Conservation (phyloP, 495 filamentous ascomycete genomes). For the Pseudotulostoma volvatum region DNA sequence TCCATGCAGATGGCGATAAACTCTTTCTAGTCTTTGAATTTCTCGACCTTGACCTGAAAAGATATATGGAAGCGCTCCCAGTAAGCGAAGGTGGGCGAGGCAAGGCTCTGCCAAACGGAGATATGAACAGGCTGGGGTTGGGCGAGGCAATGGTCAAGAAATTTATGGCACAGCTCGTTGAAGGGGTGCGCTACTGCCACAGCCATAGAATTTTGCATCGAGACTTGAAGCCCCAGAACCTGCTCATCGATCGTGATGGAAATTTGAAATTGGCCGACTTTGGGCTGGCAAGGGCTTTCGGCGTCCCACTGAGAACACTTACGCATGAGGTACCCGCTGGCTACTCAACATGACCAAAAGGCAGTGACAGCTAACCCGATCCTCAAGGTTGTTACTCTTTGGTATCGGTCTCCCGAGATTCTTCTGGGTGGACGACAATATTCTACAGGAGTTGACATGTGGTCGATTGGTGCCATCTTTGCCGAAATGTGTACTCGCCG, state of each 20-base stretch:
- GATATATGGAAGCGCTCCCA: conserved; percentile 96
- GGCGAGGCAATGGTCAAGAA: conserved; percentile 89
- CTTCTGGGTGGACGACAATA: conserved; percentile 94
- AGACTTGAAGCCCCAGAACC: conserved; percentile 94
- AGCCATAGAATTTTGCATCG: conserved; percentile 87
- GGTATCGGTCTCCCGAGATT: conserved; percentile 97
- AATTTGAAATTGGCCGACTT: conserved; percentile 98
- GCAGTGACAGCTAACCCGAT: neutral
- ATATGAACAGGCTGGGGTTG: conserved; percentile 55
- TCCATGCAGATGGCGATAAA: conserved; percentile 92
- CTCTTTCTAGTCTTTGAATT: conserved; percentile 92
- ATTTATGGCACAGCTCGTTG: conserved; percentile 88
- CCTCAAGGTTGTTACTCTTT: conserved; percentile 76
- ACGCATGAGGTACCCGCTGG: conserved; percentile 67
- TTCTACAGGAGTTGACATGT: conserved; percentile 98
- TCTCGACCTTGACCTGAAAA: conserved; percentile 87
- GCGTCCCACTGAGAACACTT: conserved; percentile 89
- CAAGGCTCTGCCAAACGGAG: conserved; percentile 72
- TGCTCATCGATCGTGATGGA: conserved; percentile 86
- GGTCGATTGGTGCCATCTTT: conserved; percentile 97
- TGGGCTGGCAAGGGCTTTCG: conserved; percentile 88
- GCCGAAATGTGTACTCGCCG: conserved; percentile 99
- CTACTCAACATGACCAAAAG: no score
- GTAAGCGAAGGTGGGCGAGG: conserved; percentile 78
- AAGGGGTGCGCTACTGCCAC: conserved; percentile 90